phyloP scores from a whole-genome alignment of 1,284 basidiomycete genomes.

The Neolentinus lepideus region DNA sequence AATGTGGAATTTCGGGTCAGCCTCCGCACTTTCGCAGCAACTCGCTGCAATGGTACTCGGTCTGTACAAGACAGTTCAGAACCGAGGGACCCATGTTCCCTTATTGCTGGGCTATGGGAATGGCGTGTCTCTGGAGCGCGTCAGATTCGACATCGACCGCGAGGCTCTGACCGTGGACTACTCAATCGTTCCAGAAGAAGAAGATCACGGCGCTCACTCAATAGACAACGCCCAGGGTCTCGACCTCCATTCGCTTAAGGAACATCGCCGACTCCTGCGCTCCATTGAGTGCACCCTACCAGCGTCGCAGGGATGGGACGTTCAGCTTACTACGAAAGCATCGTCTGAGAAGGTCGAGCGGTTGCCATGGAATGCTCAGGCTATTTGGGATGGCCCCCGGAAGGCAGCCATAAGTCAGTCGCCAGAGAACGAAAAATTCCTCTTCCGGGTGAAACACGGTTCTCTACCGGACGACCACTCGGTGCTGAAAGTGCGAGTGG shows the following conservation, averaged over 20 bases:
- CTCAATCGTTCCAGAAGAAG: constrained; percentile 73
- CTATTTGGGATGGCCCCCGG: constrained; percentile 34
- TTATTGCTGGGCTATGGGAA: constrained; percentile 75
- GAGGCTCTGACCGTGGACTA: constrained; percentile 86
- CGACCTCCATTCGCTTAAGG: constrained; percentile 53
- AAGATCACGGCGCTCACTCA: constrained; percentile 35
- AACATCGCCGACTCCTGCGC: constrained; percentile 61
- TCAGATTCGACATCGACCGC: constrained; percentile 73
- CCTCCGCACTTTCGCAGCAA: constrained; percentile 55
- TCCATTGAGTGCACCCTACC: constrained; percentile 80
- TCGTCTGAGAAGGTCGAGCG: constrained; percentile 66
- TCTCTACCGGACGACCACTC: constrained; percentile 66
- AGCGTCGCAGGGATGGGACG: constrained; percentile 84
- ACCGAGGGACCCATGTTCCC: constrained; percentile 70
- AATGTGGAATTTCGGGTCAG: constrained; percentile 73
- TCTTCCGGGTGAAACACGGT: constrained; percentile 68
- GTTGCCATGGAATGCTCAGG: constrained; percentile 71
- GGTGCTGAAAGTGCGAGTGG: constrained; percentile 71
- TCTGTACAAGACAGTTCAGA: constrained; percentile 71
- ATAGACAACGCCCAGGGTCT: constrained; percentile 34
- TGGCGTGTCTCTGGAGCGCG: constrained; percentile 73
- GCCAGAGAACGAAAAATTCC: constrained; percentile 44
- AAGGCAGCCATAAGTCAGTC: constrained; percentile 24
- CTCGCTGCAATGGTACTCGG: constrained; percentile 78
- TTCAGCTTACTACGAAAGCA: constrained; percentile 66